phyloP scores from a whole-genome alignment of 202 grass and related monocot genomes.

The Hordeum pubiflorum region DNA sequence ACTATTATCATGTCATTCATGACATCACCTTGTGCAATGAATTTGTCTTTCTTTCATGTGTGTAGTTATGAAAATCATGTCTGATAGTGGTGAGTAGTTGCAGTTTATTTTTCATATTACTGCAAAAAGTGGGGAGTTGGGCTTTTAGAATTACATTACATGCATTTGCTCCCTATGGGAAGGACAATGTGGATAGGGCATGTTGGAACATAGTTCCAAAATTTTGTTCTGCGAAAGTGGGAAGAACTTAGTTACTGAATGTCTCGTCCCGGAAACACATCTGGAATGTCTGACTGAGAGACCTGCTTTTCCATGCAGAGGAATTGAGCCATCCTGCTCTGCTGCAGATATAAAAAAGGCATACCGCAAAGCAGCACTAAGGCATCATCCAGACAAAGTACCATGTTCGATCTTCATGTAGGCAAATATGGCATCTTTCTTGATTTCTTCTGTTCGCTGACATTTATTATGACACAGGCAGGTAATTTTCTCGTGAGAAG shows the following conservation, averaged over 20 bases:
- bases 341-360: slow-evolving; percentile 67
- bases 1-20: slow-evolving; percentile 9
- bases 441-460: slow-evolving; percentile 24
- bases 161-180: not conserved
- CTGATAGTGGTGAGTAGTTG: not conserved
- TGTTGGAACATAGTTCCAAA: slow-evolving; percentile 7
- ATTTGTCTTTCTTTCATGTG: not conserved
- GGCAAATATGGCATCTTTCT: not conserved
- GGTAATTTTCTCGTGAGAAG: slow-evolving; percentile 59
- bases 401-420: slow-evolving; percentile 18
- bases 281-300: slow-evolving; percentile 6
- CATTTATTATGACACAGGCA: slow-evolving; percentile 44
- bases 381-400: slow-evolving; percentile 81
- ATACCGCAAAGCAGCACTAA: slow-evolving; percentile 76
- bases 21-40: not conserved
- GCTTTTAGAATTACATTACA: not conserved
- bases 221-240: not conserved
- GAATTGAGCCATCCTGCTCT: slow-evolving; percentile 64
- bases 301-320: slow-evolving; percentile 45
- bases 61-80: not conserved
- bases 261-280: not conserved
- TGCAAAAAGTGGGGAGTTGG: not conserved
- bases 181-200: not conserved
- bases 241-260: slow-evolving; percentile 3
- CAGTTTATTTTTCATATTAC: slow-evolving; percentile 5